Base-by-base conservation (phyloP, 805 yeast genomes). In the Ogataea kodamae region DNA sequence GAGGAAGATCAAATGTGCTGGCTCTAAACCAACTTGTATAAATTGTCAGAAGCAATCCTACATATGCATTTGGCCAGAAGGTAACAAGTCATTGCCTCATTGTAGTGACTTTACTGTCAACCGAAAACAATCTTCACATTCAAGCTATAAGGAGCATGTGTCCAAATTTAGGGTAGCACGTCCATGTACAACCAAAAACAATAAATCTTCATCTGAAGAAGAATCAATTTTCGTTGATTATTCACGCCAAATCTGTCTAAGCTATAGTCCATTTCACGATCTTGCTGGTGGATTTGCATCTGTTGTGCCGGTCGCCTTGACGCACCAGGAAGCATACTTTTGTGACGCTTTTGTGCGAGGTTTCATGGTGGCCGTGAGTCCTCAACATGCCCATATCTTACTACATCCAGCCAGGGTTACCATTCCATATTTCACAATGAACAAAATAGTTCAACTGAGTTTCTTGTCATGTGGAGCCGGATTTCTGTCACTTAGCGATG, bases 361-460 rank as follows among this genome's bases (percentile, higher is more conserved):
- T 2, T 68, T 67, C 41, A 58, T 70, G 40, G 59, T 60, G 5
- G 49, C 65, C 3, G 50, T 67, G 7, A 64, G 68, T 1, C 69
- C 73, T 1, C 70, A 67, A 37, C 46, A 59, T 22, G 61, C 71
- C 0, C 70, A 66, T 38, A 60, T 63, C 2, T 46, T 52, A 9
- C 44, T 68, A 5, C 64, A 68, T 8, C 67, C 72, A 1, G 57
- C 56, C 1, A 62, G 67, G 0, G 61, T 67, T 1, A 67, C 67
- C 40, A 46, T 67, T 1, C 68, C 70, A 1, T 55, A 57, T 6
- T 59, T 63, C 6, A 35, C 53, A 5, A 28, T 38, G 6, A 64
- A 25, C 18, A 10, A 15, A 5, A 9, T 29, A 5, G 41, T 64
- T 29, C 46, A 52, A 22, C 54, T 54, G 17, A 53, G 64, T 3